A percentile compares a stretch with the other conserved stretches of the same genome.
phyloP scores from a whole-genome alignment of 1,284 basidiomycete genomes.

The Tetrapyrgos nigripes region DNA sequence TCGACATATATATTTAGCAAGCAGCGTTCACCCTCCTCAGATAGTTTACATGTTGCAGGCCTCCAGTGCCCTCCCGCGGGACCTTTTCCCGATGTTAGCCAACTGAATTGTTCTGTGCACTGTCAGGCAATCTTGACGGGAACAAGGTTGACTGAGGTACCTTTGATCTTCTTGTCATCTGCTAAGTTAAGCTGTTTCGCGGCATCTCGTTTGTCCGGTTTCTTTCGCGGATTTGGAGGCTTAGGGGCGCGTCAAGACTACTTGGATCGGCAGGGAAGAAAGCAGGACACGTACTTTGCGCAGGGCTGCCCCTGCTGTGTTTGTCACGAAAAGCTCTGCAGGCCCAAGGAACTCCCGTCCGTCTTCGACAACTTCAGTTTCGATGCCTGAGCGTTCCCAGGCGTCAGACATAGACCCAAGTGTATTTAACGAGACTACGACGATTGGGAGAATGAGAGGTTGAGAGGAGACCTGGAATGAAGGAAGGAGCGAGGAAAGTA shows the following conservation, averaged over 20 bases:
- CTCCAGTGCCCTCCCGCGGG: constrained; percentile 65
- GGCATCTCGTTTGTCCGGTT: constrained; percentile 61
- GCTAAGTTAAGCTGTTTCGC: constrained; percentile 35
- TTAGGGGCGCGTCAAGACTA: constrained; percentile 19
- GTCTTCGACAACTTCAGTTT: constrained; percentile 23
- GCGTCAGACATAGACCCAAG: constrained; percentile 27
- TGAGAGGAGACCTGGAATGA: neutral
- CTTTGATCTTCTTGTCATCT: constrained; percentile 63
- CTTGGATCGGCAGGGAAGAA: constrained; percentile 1
- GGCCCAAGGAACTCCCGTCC: constrained; percentile 52
- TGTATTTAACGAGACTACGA: neutral
- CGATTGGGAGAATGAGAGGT: neutral
- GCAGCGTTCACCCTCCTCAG: constrained; percentile 70
- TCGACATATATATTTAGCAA: constrained; percentile 76
- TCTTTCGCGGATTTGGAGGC: constrained; percentile 51
- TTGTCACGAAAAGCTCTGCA: constrained; percentile 71
- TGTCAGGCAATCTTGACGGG: constrained; percentile 8
- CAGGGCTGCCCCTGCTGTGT: constrained; percentile 53
- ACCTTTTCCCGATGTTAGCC: constrained; percentile 66
- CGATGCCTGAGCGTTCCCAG: constrained; percentile 27
- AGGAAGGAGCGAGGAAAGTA: no score
- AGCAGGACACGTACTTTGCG: constrained; percentile 57
- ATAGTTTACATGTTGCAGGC: constrained; percentile 69
- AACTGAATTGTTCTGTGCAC: constrained; percentile 70
- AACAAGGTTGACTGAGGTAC: constrained; percentile 39